These are phyloP conservation scores for Scleroderma citrinum DNA, from an alignment of 768 basidiomycete species.

Conservation along the genomic window DNA sequence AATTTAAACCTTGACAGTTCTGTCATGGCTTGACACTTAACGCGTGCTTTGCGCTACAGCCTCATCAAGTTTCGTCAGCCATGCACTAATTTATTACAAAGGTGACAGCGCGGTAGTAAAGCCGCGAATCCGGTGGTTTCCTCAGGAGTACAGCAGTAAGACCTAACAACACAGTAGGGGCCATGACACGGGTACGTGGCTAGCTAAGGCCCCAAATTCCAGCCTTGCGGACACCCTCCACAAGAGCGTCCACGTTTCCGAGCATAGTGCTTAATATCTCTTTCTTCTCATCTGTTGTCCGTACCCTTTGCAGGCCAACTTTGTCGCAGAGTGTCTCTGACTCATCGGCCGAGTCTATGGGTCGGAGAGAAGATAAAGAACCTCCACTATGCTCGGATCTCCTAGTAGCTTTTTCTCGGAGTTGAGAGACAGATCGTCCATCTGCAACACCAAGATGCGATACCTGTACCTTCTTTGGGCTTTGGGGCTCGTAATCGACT, in stretches of 20 bases:
- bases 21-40: too few relatives aligned
- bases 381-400: neutral
- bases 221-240: constrained; percentile 80
- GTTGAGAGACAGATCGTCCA: constrained; percentile 8
- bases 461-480: constrained; percentile 52
- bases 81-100: too few relatives aligned
- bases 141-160: too few relatives aligned
- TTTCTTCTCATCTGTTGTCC: constrained; percentile 80
- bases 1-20: too few relatives aligned
- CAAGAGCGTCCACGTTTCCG: constrained; percentile 87
- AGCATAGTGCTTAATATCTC: constrained; percentile 73
- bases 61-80: too few relatives aligned
- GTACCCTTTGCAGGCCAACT: constrained; percentile 21
- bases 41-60: too few relatives aligned
- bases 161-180: too few relatives aligned
- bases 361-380: neutral
- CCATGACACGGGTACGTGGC: too few relatives aligned
- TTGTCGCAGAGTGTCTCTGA: constrained; percentile 3
- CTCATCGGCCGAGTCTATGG: neutral
- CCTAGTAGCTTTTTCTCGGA: constrained; percentile 2
- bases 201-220: constrained; percentile 79
- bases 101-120: too few relatives aligned
- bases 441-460: constrained; percentile 26
- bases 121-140: too few relatives aligned
- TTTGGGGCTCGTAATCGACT: constrained; percentile 67